Conservation (phyloP, 1,284 basidiomycete genomes). For the Austroboletus novae-zelandiae region DNA sequence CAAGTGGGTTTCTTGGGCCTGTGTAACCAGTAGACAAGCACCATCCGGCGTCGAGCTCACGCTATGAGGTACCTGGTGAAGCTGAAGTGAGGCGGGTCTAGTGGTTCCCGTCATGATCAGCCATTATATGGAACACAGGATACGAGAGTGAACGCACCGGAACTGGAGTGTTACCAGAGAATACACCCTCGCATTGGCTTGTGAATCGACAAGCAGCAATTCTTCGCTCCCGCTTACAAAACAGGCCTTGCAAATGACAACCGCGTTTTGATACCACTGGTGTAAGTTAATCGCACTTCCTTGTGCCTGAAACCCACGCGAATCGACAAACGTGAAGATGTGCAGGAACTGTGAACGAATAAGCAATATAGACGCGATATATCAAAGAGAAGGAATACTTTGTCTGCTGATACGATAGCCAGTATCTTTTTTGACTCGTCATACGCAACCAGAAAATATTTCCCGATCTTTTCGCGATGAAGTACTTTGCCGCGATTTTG, state of each 20-base stretch:
- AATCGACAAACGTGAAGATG: constrained; percentile 46
- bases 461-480: constrained; percentile 45
- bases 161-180: constrained; percentile 51
- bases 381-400: constrained; percentile 27
- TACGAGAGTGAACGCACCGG: constrained; percentile 34
- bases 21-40: constrained; percentile 42
- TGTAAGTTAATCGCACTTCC: constrained; percentile 41
- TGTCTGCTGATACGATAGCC: constrained; percentile 40
- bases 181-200: constrained; percentile 42
- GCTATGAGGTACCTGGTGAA: constrained; percentile 14
- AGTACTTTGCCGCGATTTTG: constrained; percentile 34
- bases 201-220: constrained; percentile 45
- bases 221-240: constrained; percentile 47
- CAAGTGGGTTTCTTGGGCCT: constrained; percentile 24
- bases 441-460: constrained; percentile 42
- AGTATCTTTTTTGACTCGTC: constrained; percentile 50
- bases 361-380: neutral
- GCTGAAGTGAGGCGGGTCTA: constrained; percentile 23
- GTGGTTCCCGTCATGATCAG: neutral
- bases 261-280: constrained; percentile 40
- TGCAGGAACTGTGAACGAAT: constrained; percentile 35
- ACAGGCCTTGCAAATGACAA: constrained; percentile 33
- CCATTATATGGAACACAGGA: neutral
- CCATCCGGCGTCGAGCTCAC: constrained; percentile 49
- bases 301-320: constrained; percentile 31